Conservation (phyloP, 106 monocot genomes). For the Allium cepa region DNA sequence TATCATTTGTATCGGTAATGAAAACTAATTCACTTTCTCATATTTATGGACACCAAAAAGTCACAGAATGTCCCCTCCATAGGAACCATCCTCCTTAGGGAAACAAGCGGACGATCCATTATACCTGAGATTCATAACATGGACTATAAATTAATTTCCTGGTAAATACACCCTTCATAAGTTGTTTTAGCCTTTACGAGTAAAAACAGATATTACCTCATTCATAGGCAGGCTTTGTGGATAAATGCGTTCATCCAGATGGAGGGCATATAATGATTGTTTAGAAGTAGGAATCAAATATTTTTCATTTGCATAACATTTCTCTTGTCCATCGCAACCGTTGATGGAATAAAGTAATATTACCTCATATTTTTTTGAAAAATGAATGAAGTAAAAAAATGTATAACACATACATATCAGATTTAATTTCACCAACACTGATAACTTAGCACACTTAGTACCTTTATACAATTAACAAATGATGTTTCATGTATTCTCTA, state of each 20-base stretch:
- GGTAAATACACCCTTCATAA: no score
- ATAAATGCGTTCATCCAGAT: no score
- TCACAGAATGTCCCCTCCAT: slow-evolving; percentile 87
- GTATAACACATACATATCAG: no score
- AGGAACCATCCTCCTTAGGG: slow-evolving; percentile 90
- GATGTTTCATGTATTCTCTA: no score
- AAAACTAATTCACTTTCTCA: slow-evolving; percentile 94
- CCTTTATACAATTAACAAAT: no score
- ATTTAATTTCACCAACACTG: no score
- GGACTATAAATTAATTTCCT: not conserved
- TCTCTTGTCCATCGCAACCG: no score
- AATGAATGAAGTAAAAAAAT: no score
- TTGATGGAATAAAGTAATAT: no score
- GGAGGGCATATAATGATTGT: no score
- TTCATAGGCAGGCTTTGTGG: slow-evolving; percentile 51
- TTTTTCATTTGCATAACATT: slow-evolving; percentile 96
- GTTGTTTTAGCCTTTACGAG: not conserved
- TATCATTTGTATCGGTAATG: slow-evolving; percentile 76
- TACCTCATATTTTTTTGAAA: no score
- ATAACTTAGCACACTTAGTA: no score
- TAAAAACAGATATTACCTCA: slow-evolving; percentile 27
- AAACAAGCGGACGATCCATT: slow-evolving; percentile 94
- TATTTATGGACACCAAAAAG: slow-evolving; percentile 98
- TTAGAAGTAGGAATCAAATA: slow-evolving; percentile 98
- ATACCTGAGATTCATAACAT: slow-evolving; percentile 45